These are phyloP conservation scores for Rhodotorula babjevae DNA, from an alignment of 768 basidiomycete genomes.

Conservation along the genomic window DNA sequence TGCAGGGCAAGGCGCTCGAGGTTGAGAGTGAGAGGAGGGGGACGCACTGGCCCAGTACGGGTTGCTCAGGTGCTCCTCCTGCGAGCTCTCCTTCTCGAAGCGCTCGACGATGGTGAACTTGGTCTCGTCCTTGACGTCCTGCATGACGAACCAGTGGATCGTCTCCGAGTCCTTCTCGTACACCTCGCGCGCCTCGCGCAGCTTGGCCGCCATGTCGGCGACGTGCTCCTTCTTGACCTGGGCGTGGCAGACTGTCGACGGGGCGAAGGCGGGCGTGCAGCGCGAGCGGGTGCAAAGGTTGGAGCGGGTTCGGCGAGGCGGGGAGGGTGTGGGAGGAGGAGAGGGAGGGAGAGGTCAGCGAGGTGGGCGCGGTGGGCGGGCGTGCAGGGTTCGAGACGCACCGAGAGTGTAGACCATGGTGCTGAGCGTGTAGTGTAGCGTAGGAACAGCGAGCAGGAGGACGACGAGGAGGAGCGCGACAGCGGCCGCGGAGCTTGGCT, in stretches of 20 bases:
- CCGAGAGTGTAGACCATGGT: conserved; percentile 32
- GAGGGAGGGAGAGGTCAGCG: not conserved
- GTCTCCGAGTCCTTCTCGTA: conserved; percentile 28
- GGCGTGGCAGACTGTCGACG: conserved; percentile 27
- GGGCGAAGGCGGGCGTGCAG: too few relatives aligned
- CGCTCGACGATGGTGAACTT: conserved; percentile 33
- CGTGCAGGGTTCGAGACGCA: not conserved
- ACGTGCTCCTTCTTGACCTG: conserved; percentile 20
- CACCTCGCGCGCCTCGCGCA: conserved; percentile 13
- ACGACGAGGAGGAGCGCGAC: not conserved
- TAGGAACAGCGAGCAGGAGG: not conserved
- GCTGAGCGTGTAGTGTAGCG: not conserved
- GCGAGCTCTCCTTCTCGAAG: conserved; percentile 9
- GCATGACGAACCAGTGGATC: conserved; percentile 10
- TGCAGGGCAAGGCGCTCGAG: too few relatives aligned
- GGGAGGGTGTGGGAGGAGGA: not conserved
- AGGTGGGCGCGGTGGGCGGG: not conserved
- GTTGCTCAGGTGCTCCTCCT: conserved; percentile 24
- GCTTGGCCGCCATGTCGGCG: conserved; percentile 6
- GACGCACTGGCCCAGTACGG: conserved; percentile 18
- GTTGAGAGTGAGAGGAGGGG: not conserved
- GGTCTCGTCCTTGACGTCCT: conserved; percentile 19
- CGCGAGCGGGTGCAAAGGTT: not conserved
- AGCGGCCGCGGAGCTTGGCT: too few relatives aligned
- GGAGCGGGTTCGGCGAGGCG: too few relatives aligned